These are phyloP conservation scores for Cadophora sp. DNA, from an alignment of 2,329 filamentous ascomycete species.

Conservation along the genomic window DNA sequence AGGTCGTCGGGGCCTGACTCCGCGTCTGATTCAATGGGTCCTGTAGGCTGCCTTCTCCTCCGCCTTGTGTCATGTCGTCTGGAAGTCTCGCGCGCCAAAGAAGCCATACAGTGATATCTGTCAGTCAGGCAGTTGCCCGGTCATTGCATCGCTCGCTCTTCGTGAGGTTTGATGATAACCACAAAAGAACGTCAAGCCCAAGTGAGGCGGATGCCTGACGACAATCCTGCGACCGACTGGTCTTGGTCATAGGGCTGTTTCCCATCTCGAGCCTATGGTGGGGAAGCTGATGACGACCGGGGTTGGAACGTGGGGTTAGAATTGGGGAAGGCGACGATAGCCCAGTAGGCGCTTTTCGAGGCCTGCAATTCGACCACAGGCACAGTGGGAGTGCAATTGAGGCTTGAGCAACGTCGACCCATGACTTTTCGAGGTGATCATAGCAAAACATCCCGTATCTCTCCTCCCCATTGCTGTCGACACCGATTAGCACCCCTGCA, in stretches of 20 bases:
- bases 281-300: neutral
- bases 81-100: neutral
- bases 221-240: neutral
- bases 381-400: neutral
- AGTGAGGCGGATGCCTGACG: constrained; percentile 10
- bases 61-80: constrained; percentile 1
- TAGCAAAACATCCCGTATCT: neutral
- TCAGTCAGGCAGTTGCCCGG: constrained; percentile 4
- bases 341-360: neutral
- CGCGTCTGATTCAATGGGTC: neutral
- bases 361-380: neutral
- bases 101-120: neutral
- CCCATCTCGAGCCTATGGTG: neutral
- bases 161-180: neutral
- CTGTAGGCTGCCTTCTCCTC: neutral
- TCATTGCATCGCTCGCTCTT: neutral
- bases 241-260: neutral
- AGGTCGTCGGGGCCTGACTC: neutral
- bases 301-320: neutral
- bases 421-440: neutral
- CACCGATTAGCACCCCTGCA: constrained; percentile 3
- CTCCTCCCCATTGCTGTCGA: neutral
- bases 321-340: neutral
- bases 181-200: neutral
- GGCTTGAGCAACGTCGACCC: neutral